Percentiles rank a stretch among this genome's conserved stretches.
These are phyloP conservation scores for Didymella segeticola DNA, from an alignment of 2,329 filamentous ascomycete species.

Conservation along the genomic window DNA sequence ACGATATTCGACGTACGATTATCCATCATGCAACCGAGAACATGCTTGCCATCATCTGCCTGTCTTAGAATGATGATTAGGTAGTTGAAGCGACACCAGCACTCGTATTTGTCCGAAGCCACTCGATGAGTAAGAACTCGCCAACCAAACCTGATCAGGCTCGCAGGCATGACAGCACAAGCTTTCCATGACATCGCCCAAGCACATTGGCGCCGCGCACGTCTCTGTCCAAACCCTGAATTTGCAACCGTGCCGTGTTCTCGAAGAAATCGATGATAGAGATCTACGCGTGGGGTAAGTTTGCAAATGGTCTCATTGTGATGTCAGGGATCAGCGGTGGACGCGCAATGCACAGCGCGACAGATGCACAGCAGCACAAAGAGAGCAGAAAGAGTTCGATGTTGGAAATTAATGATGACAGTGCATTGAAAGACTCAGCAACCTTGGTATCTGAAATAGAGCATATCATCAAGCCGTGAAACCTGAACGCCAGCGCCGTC, in stretches of 20 bases:
- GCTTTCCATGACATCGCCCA: conserved; percentile 5
- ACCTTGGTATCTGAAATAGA: conserved; percentile 12
- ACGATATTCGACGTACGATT: too few relatives aligned
- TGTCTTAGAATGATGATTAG: too few relatives aligned
- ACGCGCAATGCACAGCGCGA: not conserved
- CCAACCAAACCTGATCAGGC: not conserved
- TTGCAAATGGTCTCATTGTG: conserved; percentile 6
- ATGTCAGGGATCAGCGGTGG: conserved; percentile 14
- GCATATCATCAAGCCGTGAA: not conserved
- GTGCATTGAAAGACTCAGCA: conserved; percentile 10
- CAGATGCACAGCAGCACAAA: not conserved
- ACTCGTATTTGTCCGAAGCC: too few relatives aligned
- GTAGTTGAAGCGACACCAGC: too few relatives aligned
- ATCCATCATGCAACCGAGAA: too few relatives aligned
- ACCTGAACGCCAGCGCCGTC: conserved; percentile 11
- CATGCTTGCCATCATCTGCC: too few relatives aligned
- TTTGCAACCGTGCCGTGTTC: not conserved
- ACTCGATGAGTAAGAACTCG: too few relatives aligned
- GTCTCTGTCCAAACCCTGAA: not conserved
- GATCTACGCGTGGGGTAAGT: conserved; percentile 8
- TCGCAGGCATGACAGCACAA: not conserved
- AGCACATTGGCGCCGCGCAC: conserved; percentile 1
- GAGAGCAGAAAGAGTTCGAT: too few relatives aligned
- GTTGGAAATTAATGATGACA: not conserved
- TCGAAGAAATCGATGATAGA: not conserved